A percentile compares a stretch with the other conserved stretches of the same genome.
Conservation (phyloP, 805 yeast genomes). For the Monosporozyma servazzii region DNA sequence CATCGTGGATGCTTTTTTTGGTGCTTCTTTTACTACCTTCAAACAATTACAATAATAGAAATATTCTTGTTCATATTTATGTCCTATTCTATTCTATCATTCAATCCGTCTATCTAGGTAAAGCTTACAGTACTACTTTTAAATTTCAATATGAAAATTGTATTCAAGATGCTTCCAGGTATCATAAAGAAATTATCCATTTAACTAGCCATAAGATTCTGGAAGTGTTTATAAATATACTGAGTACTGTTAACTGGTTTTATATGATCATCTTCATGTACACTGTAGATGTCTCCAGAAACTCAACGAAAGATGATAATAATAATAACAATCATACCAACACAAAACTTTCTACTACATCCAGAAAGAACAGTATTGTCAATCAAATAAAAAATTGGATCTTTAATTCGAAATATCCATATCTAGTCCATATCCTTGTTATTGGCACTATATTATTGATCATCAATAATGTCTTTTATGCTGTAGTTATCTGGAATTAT, state of each 20-base stretch:
- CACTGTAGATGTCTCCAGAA: conserved; percentile 8
- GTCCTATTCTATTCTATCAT: conserved; percentile 48
- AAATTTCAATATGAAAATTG: conserved; percentile 42
- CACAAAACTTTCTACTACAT: not conserved
- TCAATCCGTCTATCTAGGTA: conserved; percentile 42
- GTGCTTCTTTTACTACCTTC: conserved; percentile 43
- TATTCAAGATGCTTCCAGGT: conserved; percentile 41
- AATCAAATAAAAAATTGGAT: not conserved
- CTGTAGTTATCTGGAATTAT: not conserved
- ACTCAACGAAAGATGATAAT: not conserved
- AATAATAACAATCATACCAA: not conserved
- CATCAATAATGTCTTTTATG: not conserved
- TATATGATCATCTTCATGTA: conserved; percentile 24
- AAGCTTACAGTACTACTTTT: conserved; percentile 37
- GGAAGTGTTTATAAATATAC: conserved; percentile 11
- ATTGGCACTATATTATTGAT: not conserved
- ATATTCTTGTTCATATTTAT: conserved; percentile 47
- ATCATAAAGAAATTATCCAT: conserved; percentile 19
- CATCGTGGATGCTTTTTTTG: conserved; percentile 63
- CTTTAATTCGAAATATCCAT: not conserved
- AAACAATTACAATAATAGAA: conserved; percentile 40
- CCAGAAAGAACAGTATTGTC: not conserved
- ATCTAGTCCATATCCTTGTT: not conserved
- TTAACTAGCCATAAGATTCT: conserved; percentile 11
- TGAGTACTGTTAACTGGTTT: conserved; percentile 23